Evolutionary conservation across 164 flowering plant species (phyloP).

Genomic region (Vitis riparia): DNA sequence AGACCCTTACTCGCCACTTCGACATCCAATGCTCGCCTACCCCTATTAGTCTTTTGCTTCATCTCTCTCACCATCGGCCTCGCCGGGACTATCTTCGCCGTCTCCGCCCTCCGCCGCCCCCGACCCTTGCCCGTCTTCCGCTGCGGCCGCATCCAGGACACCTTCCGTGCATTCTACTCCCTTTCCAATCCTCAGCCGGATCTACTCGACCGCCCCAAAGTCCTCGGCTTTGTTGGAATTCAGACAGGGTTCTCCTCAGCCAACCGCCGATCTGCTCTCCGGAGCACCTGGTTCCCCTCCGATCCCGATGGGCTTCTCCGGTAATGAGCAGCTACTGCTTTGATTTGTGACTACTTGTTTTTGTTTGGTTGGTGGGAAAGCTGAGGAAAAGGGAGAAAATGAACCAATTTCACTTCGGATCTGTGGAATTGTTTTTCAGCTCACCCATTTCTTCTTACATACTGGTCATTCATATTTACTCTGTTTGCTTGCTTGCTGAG

Average conservation of each 20-base stretch:
- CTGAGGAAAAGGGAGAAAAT: too few relatives aligned
- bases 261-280: conserved; percentile 40
- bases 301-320: conserved; percentile 45
- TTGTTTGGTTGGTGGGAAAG: neutral
- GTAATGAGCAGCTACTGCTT: conserved; percentile 17
- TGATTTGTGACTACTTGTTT: neutral
- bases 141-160: conserved; percentile 47
- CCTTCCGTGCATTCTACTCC: conserved; percentile 31
- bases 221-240: conserved; percentile 59
- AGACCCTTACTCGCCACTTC: conserved; percentile 14
- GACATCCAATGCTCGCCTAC: conserved; percentile 10
- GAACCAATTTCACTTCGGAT: too few relatives aligned
- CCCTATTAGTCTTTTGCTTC: conserved; percentile 24
- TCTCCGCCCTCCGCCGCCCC: conserved; percentile 28
- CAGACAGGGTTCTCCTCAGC: conserved; percentile 53
- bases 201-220: conserved; percentile 36
- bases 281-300: conserved; percentile 64
- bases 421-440: too few relatives aligned
- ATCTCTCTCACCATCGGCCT: conserved; percentile 39
- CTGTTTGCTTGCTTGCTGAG: too few relatives aligned
- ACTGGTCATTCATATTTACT: too few relatives aligned
- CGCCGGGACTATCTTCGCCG: conserved; percentile 38
- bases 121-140: conserved; percentile 34
- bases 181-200: conserved; percentile 14
- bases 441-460: too few relatives aligned